Base-by-base conservation (phyloP, 2,329 filamentous ascomycete genomes). In the Paecilomyces dactylethromorphus region DNA sequence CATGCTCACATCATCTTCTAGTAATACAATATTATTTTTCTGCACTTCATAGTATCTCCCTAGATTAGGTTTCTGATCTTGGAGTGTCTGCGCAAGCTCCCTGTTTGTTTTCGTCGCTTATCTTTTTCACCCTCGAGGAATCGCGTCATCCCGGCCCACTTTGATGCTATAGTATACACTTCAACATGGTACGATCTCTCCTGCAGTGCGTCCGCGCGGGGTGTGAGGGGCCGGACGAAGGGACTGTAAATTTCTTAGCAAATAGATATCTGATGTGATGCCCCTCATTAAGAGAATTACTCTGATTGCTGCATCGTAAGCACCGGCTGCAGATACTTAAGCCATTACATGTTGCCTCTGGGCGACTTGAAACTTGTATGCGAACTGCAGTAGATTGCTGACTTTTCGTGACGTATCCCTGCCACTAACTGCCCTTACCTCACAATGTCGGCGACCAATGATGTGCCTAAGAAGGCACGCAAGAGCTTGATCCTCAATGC, bases 401-500 rank as follows among this genome's bases (percentile, higher is more conserved):
- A 21, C 35, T 6, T 18, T 8, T n/a, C 35, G 15, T 10, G 5
- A 45, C 39, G n/a, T 45, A 45, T 45, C 39, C 39, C 39, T 10
- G 39, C 18, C 39, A 6, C n/a, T 45, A 45, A 45, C 21, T 45
- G 3, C 39, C 39, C 39, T 8, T 5, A 45, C 10, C 39, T 45
- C 39, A 57, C 56, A 50, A 66, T 65, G 61, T 39, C 63, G 3
- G 51, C 52, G 11, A 58, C 45, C 11, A 53, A 52, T 50, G 18
- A 45, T 35, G 59, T 63, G 45, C 55, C 66, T 56, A 65, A 59
- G 56, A 72, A 70, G 56, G 66, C 71, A n/a, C 71, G 68, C 60
- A 81, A 81, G 66, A 76, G 74, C 55, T 68, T 80, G 12, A 80
- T 81, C 56, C 71, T 81, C 65, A 81, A 81, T 73, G 79, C 78